phyloP scores from a whole-genome alignment of 805 yeast species.

The Wickerhamia fluorescens region DNA sequence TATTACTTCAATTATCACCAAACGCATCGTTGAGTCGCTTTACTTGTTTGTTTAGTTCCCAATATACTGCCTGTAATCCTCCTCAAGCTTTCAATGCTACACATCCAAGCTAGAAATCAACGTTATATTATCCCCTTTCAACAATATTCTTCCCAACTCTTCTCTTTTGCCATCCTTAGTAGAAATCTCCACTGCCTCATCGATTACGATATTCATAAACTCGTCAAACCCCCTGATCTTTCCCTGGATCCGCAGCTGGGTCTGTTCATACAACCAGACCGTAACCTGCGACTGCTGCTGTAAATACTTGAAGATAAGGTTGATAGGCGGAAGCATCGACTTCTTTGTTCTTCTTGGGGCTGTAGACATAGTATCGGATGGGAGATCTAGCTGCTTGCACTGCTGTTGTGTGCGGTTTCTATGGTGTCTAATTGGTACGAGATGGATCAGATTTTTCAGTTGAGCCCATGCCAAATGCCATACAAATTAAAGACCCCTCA shows the following conservation, averaged over 20 bases:
- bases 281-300: constrained; percentile 77
- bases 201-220: constrained; percentile 77
- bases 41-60: too few species aligned
- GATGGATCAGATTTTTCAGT: constrained; percentile 1
- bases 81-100: too few species aligned
- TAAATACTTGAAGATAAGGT: constrained; percentile 76
- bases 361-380: too few species aligned
- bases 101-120: constrained; percentile 44
- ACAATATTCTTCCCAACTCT: constrained; percentile 63
- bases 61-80: too few species aligned
- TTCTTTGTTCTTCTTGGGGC: constrained; percentile 20
- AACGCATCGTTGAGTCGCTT: too few species aligned
- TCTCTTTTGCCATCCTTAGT: constrained; percentile 42
- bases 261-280: constrained; percentile 88
- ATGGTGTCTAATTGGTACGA: too few species aligned
- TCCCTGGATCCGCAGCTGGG: constrained; percentile 71
- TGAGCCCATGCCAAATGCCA: too few species aligned
- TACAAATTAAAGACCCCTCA: too few species aligned
- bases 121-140: constrained; percentile 93
- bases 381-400: too few species aligned
- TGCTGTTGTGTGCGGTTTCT: too few species aligned
- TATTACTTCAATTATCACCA: too few species aligned
- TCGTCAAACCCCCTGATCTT: constrained; percentile 91
- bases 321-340: constrained; percentile 79
- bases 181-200: constrained; percentile 59